Base-by-base conservation (phyloP, 768 basidiomycete species). In the Pleurotus citrinopileatus region DNA sequence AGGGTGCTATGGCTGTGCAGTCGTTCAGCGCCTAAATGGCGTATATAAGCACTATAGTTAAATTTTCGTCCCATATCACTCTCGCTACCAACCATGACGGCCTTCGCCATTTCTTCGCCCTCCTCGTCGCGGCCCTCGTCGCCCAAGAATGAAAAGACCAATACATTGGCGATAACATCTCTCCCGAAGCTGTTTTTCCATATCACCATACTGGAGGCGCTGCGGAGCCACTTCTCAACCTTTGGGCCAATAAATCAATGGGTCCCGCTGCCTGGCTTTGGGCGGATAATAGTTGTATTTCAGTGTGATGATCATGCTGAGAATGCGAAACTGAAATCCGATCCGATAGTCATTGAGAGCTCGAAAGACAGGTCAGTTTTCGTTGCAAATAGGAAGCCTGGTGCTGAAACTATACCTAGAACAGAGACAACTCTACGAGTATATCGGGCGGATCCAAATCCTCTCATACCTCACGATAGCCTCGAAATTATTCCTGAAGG, bases 171-270 rank as follows among this genome's bases (percentile, higher is more conserved):
- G 36, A 79, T 98, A 45, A 85, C 94, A 1, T 77, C 82, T 2
- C 70, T 98, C 0, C 91, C 94, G 3, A 79, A 74, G 28, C 71
- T 79, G 1, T 91, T 94, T 67, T 96, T 98, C 72, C 77, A 86
- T 29, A 84, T 87, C 4, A 61, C 77, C 0, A 78, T 89, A 56
- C 76, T 94, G 20, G 69, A 78, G 9, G 79, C 88, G 15, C 74
- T 98, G 20, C 78, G 73, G 37, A 70, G 76, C 19, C 87, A 95
- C 64, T 98, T 98, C 65, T 74, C 73, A 2, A 63, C 76, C 2
- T 94, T 87, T 60, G 96, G 97, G 15, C 72, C 78, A 22, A 83
- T 99, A n/a, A 85, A 89, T 62, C 81, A 87, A 61, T 99, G 95
- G 94, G 91, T 89, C 0, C 93, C 94, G 3, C 70, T 98, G 4